Evolutionary conservation across 306 rosid species (phyloP).

Genomic region (Lathyrus oleraceus): DNA sequence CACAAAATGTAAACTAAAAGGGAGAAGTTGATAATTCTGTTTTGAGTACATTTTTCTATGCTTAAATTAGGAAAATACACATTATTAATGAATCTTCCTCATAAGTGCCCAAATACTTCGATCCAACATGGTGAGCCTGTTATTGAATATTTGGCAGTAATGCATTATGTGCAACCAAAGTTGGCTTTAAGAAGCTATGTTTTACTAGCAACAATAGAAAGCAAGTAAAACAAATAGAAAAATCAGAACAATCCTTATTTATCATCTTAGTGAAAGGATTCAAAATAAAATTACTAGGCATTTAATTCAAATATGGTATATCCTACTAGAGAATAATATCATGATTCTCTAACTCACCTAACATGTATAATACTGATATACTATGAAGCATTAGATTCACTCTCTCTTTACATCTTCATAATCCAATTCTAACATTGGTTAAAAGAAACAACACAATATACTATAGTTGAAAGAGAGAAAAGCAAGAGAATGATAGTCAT

Average conservation of each 20-base stretch:
- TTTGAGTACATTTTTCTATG: no score
- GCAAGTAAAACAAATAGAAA: not conserved
- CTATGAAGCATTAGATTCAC: not conserved
- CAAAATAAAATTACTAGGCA: not conserved
- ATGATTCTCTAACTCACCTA: not conserved
- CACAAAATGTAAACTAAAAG: no score
- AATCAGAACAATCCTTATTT: not conserved
- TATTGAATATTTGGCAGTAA: not conserved
- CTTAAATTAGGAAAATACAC: not conserved
- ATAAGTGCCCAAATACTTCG: no score
- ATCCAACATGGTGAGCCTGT: not conserved
- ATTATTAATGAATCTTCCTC: no score
- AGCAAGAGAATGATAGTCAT: not conserved
- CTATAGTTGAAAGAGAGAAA: not conserved
- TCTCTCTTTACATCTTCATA: not conserved
- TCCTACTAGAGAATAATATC: not conserved
- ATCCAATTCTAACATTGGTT: conserved; percentile 11
- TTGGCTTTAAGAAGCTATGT: not conserved
- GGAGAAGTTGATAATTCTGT: no score
- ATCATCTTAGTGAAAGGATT: not conserved
- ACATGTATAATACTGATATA: conserved; percentile 6
- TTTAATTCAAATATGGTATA: no score
- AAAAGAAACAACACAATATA: not conserved
- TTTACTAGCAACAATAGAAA: not conserved
- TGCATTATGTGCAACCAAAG: not conserved